Evolutionary conservation across 495 filamentous ascomycete genomes (phyloP).

Genomic region (Neurospora sublineolata): DNA sequence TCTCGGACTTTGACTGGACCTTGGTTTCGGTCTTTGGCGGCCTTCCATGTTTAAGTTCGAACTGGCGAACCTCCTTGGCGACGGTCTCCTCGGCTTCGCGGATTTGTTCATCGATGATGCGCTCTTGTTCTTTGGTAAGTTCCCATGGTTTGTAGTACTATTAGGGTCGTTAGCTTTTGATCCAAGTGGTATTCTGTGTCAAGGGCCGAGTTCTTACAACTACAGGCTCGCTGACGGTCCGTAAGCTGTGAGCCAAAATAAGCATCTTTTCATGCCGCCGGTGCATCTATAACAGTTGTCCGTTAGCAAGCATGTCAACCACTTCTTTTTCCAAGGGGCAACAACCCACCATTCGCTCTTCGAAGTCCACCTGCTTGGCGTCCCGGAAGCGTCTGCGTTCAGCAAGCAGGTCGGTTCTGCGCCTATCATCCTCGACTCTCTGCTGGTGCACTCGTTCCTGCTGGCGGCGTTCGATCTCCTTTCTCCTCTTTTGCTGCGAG

Average conservation of each 20-base stretch:
- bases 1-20: background rate
- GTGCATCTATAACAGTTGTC: conserved; percentile 52
- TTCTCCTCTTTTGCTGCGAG: conserved; percentile 56
- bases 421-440: conserved; percentile 53
- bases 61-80: conserved; percentile 33
- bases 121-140: conserved; percentile 42
- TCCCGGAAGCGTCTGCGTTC: conserved; percentile 47
- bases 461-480: conserved; percentile 83
- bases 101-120: conserved; percentile 36
- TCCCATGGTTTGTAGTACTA: conserved; percentile 91
- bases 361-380: conserved; percentile 64
- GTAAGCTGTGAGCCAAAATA: conserved; percentile 60
- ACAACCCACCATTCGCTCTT: conserved; percentile 60
- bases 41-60: conserved; percentile 12
- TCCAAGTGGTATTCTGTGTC: background rate
- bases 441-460: conserved; percentile 71
- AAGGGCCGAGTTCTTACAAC: conserved; percentile 46
- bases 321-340: background rate
- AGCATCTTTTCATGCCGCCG: conserved; percentile 63
- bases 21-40: background rate
- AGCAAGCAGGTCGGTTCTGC: conserved; percentile 49
- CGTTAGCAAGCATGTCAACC: background rate
- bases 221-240: conserved; percentile 61
- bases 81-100: conserved; percentile 34
- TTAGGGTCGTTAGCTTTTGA: conserved; percentile 13